phyloP scores from a whole-genome alignment of 352 stramenopile species.

The Pythium guiyangense region DNA sequence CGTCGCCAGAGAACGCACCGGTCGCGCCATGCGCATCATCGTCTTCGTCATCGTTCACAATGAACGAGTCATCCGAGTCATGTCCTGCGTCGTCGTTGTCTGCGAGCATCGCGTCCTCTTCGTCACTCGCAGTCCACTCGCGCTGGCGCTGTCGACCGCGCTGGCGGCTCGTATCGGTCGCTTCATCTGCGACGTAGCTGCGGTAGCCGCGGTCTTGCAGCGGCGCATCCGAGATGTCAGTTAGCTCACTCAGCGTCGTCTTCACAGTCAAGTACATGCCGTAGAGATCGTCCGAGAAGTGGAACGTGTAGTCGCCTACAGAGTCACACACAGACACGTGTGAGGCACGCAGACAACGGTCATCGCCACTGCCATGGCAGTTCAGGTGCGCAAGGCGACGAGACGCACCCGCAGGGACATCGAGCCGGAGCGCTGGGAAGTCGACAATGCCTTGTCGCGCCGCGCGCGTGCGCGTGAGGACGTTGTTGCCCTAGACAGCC shows the following conservation, averaged over 20 bases:
- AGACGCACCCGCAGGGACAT: conserved; percentile 51
- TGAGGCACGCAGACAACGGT: background rate
- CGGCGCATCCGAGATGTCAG: conserved; percentile 37
- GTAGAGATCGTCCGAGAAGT: conserved; percentile 59
- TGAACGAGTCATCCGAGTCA: conserved; percentile 69
- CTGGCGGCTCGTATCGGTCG: conserved; percentile 11
- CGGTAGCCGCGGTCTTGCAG: conserved; percentile 20
- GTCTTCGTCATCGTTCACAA: conserved; percentile 47
- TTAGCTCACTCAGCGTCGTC: conserved; percentile 37
- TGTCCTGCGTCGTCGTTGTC: conserved; percentile 23
- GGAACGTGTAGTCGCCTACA: conserved; percentile 69
- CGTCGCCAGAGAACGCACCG: conserved; percentile 24
- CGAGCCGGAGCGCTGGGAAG: conserved; percentile 55
- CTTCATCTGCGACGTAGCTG: conserved; percentile 30
- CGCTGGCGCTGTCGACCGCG: conserved; percentile 16
- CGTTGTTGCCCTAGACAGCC: conserved; percentile 34
- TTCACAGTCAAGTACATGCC: conserved; percentile 50
- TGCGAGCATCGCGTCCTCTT: conserved; percentile 18
- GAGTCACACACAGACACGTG: background rate
- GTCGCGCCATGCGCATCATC: conserved; percentile 16
- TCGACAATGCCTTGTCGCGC: conserved; percentile 42
- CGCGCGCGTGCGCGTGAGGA: conserved; percentile 51
- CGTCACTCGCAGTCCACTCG: conserved; percentile 28
- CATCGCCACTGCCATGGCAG: too few species aligned
- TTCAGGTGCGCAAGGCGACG: background rate